Evolutionary conservation across 2,329 filamentous ascomycete genomes (phyloP), one percentile per base, ranked within the genome.

Genomic region (Penicillium sp.): DNA sequence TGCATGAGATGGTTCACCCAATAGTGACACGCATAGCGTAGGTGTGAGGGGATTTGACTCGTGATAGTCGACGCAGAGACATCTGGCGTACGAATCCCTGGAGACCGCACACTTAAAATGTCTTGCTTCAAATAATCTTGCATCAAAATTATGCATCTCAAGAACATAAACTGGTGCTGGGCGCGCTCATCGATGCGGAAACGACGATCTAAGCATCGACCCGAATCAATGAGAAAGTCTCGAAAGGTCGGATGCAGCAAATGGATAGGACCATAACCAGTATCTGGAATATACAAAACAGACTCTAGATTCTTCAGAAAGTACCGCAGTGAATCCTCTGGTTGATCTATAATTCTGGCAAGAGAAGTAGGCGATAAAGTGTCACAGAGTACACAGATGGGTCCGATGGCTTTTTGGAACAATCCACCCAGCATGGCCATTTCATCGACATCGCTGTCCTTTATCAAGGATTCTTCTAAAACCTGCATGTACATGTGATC

Each of bases 101-200:
- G 1, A 16, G 18, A 46, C 14, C 20, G 8, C 5, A 64, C 18
- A 3, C 43, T 28, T 51, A 60, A 63, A 28, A 64, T 60, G 45
- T 63, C 54, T 33, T 56, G 48, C 21, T 38, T 58, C 1, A 64
- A 23, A 12, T 24, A 7, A 3, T 49, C 0, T 1, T 21, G 28
- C 60, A 63, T 61, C 8, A 56, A 21, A 55, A 47, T 3, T 35
- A 73, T 62, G 60, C 68, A 72, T 49, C 47, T 33, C 54, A 30
- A 30, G 5, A 64, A 64, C 23, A 74, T 56, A 23, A 55, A 57
- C 24, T 62, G 14, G 54, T 75, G 66, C 51, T 62, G 62, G 5
- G 53, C 35, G 55, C 61, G 65, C 60, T 71, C 64, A 47, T 75
- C 58, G 56, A 70, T 63, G 65, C 66, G 63, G 59, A 71, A 66